A percentile compares a stretch with the other conserved stretches of the same genome.
Conservation (phyloP, 176 grass and related monocot species). For the Typha latifolia region DNA sequence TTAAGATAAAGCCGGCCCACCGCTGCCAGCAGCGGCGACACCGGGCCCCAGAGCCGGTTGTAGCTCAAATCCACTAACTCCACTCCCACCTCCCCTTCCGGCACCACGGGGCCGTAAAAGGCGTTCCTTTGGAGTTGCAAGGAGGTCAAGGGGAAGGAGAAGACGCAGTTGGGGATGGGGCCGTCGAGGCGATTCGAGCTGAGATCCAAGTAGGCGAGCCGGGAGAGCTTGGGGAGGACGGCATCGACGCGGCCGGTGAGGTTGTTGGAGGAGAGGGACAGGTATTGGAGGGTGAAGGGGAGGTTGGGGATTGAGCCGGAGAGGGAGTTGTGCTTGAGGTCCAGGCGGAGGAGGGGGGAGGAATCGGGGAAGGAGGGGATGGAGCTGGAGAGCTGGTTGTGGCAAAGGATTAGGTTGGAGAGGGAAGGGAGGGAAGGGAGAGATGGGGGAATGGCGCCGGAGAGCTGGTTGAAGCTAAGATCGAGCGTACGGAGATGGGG, state of each 20-base stretch:
- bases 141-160: slow-evolving; percentile 49
- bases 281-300: slow-evolving; percentile 51
- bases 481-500: slow-evolving; percentile 74
- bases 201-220: slow-evolving; percentile 73
- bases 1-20: slow-evolving; percentile 81
- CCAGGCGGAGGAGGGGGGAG: slow-evolving; percentile 58
- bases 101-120: slow-evolving; percentile 51
- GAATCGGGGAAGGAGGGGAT: slow-evolving; percentile 52
- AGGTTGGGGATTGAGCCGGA: slow-evolving; percentile 46
- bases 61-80: slow-evolving; percentile 77
- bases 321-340: slow-evolving; percentile 73
- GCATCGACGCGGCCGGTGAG: slow-evolving; percentile 43
- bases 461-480: slow-evolving; percentile 90
- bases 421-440: slow-evolving; percentile 40
- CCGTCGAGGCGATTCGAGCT: slow-evolving; percentile 73
- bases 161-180: slow-evolving; percentile 53
- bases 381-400: slow-evolving; percentile 60
- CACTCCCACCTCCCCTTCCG: slow-evolving; percentile 48
- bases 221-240: slow-evolving; percentile 34
- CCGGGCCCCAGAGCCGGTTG: slow-evolving; percentile 63
- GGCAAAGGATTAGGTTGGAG: slow-evolving; percentile 75
- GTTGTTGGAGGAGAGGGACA: slow-evolving; percentile 56
- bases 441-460: slow-evolving; percentile 48
- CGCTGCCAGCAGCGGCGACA: slow-evolving; percentile 63
- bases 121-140: slow-evolving; percentile 92